A percentile compares a stretch with the other conserved stretches of the same genome.
Conservation (phyloP, 148 eudicot species). For the Rhododendron vialii region DNA sequence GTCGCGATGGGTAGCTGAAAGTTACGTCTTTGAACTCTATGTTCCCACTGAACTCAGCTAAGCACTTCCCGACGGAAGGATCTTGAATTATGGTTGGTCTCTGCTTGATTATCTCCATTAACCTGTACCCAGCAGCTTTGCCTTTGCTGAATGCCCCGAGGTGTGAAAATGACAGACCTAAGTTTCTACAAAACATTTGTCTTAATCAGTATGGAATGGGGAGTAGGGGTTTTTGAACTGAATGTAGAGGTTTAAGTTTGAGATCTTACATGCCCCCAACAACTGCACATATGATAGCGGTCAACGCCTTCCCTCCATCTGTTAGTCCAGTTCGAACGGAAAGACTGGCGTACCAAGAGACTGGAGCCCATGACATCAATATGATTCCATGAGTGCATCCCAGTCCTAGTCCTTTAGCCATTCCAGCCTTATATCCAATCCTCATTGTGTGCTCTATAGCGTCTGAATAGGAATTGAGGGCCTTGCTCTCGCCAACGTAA, state of each 20-base stretch:
- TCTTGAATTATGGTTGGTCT: slow-evolving; percentile 82
- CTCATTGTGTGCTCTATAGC: slow-evolving; percentile 84
- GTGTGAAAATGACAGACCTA: slow-evolving; percentile 94
- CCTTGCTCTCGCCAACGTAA: slow-evolving; percentile 86
- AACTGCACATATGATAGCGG: slow-evolving; percentile 94
- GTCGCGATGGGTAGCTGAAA: slow-evolving; percentile 95
- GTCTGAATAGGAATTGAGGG: slow-evolving; percentile 85
- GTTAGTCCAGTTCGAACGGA: slow-evolving; percentile 90
- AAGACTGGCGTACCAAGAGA: slow-evolving; percentile 98
- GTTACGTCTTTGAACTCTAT: slow-evolving; percentile 88
- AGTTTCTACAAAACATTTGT: slow-evolving; percentile 55
- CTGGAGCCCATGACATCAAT: slow-evolving; percentile 99
- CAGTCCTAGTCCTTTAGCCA: slow-evolving; percentile 96
- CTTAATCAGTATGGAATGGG: neutral
- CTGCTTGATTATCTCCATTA: slow-evolving; percentile 94
- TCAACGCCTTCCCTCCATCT: slow-evolving; percentile 98
- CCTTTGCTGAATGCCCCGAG: slow-evolving; percentile 99
- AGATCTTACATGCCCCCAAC: slow-evolving; percentile 97
- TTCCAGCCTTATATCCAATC: slow-evolving; percentile 98
- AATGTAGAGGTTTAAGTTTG: neutral
- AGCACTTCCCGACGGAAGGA: slow-evolving; percentile 53
- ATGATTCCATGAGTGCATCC: slow-evolving; percentile 98
- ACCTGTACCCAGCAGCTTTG: slow-evolving; percentile 90
- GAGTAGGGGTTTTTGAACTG: neutral
- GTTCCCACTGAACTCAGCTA: slow-evolving; percentile 73